phyloP scores from a whole-genome alignment of 768 basidiomycete species.

The Lactifluus pinguis region DNA sequence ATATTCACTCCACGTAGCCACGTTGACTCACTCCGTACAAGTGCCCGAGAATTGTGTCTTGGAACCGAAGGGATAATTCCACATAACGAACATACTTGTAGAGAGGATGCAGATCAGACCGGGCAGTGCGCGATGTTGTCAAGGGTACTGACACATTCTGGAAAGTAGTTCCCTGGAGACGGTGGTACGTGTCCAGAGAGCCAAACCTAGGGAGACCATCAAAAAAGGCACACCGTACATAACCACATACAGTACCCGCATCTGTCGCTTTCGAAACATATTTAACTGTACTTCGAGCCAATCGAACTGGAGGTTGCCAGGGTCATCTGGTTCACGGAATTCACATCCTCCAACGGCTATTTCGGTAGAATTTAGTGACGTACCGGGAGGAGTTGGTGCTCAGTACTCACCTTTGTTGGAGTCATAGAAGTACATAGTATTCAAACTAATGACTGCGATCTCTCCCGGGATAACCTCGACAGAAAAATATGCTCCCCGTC shows the following conservation, averaged over 20 bases:
- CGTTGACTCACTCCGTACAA: conserved; percentile 60
- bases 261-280: conserved; percentile 53
- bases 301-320: conserved; percentile 82
- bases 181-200: conserved; percentile 81
- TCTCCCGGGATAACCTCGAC: conserved; percentile 69
- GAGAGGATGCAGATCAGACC: conserved; percentile 5
- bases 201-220: conserved; percentile 33
- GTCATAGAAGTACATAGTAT: conserved; percentile 88
- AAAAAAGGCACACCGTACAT: neutral
- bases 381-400: neutral
- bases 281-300: conserved; percentile 85
- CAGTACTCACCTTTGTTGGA: conserved; percentile 63
- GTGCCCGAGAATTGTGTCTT: conserved; percentile 83
- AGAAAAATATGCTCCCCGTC: conserved; percentile 79
- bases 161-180: conserved; percentile 68
- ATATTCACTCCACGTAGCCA: conserved; percentile 23
- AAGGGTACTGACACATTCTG: conserved; percentile 62
- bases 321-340: conserved; percentile 54
- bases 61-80: conserved; percentile 71
- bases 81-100: conserved; percentile 54
- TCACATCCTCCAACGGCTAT: conserved; percentile 71
- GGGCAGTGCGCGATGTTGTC: conserved; percentile 12
- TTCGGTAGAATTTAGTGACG: neutral
- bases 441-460: conserved; percentile 75
- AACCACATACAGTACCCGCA: conserved; percentile 44